Evolutionary conservation across 306 rosid genomes (phyloP), one percentile per base, ranked within the genome.

Genomic region (Casuarina glauca): DNA sequence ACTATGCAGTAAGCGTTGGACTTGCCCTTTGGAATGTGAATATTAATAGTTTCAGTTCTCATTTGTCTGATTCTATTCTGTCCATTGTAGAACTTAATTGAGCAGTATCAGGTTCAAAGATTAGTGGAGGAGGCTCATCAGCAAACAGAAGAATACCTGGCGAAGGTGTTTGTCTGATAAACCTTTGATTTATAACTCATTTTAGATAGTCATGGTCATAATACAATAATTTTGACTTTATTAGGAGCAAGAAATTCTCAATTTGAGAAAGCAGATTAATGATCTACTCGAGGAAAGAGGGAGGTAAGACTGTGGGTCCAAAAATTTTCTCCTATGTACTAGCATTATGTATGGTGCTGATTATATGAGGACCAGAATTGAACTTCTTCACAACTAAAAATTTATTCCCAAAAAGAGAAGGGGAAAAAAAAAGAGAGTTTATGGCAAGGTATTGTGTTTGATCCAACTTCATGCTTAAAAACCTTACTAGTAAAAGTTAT

Each of bases 221-320:
- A 68, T 71, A 36, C 55, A 77, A 54, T 19, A 7, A 44, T 83
- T 53, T 64, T 46, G 13, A 44, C 36, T 77, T 52, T 70, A n/a
- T 54, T 64, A 94, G 98, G 95, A 92, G 86, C 87, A 86, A 71
- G 95, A 90, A 85, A 84, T 83, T 73, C 77, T 72, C 76, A 55
- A 79, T 83, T 84, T 92, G 68, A 88, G 82, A 79, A 86, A 61
- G 82, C 92, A 87, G 79, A 80, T 90, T 66, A 75, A 76, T 79
- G 91, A 87, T 87, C 86, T 92, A 66, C 71, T 79, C 19, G 95
- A 86, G 82, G 97, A 94, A 87, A 87, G 97, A 81, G 89, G 89
- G 60, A 89, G 97, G 98, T 92, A 32, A 84, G 91, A 26, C 58
- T 70, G 39, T 9, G 26, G 11, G 55, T 70, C n/a, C 66, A 15